Percentiles rank a stretch among this genome's conserved stretches.
Evolutionary conservation across 1,284 basidiomycete genomes (phyloP).

Genomic region (Ceratobasidium papillatum): DNA sequence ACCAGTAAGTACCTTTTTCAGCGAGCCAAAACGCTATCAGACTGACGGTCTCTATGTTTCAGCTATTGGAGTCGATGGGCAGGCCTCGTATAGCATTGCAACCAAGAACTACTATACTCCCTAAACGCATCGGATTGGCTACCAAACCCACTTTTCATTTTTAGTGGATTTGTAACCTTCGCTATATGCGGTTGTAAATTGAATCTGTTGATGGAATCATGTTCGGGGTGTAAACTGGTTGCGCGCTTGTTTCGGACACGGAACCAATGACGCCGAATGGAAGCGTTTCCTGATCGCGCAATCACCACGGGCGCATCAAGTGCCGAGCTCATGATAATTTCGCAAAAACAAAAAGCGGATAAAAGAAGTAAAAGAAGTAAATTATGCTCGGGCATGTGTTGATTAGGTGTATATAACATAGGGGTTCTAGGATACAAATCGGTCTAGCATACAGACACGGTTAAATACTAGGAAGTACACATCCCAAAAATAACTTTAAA

Average conservation of each 20-base stretch:
- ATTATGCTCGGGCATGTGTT: not conserved
- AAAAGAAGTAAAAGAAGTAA: not conserved
- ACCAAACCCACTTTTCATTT: not conserved
- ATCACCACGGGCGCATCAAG: not conserved
- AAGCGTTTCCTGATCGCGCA: not conserved
- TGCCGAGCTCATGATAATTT: conserved; percentile 3
- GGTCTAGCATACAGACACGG: conserved; percentile 7
- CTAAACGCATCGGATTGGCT: conserved; percentile 11
- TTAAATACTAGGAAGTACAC: conserved; percentile 20
- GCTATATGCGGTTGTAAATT: conserved; percentile 2
- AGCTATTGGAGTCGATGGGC: conserved; percentile 10
- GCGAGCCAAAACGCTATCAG: not conserved
- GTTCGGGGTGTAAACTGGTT: not conserved
- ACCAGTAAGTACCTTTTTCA: conserved; percentile 20
- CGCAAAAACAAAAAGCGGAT: not conserved
- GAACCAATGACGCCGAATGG: not conserved
- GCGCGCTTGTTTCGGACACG: not conserved
- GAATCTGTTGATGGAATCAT: not conserved
- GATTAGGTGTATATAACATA: conserved; percentile 17
- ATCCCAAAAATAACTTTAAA: conserved; percentile 15
- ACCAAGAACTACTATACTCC: conserved; percentile 15
- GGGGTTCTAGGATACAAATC: conserved; percentile 14
- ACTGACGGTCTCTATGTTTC: not conserved
- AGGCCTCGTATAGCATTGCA: conserved; percentile 19
- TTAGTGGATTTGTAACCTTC: not conserved